These are phyloP conservation scores for Yamadazyma epiphylla DNA, from an alignment of 1,139 yeast species.

Conservation along the genomic window DNA sequence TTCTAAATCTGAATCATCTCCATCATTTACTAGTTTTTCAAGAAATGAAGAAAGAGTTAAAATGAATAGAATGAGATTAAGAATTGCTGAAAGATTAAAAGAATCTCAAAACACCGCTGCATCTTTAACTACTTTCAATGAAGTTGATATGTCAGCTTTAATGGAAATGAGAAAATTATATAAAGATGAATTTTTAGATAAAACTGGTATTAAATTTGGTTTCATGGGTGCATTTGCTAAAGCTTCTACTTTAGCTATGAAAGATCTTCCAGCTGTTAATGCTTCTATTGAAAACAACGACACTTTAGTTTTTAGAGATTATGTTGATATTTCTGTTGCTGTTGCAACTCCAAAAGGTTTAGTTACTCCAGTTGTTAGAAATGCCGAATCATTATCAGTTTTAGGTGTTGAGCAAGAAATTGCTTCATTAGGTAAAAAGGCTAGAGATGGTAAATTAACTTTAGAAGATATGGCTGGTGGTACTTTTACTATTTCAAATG, in stretches of 20 bases:
- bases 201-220: conserved; percentile 92
- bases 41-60: conserved; percentile 91
- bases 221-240: conserved; percentile 98
- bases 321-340: conserved; percentile 92
- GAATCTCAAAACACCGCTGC: conserved; percentile 99
- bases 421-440: conserved; percentile 77
- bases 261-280: conserved; percentile 92
- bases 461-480: conserved; percentile 99
- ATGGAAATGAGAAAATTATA: conserved; percentile 94
- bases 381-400: conserved; percentile 87
- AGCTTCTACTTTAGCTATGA: conserved; percentile 90
- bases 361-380: conserved; percentile 97
- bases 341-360: conserved; percentile 99
- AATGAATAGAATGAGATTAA: conserved; percentile 99
- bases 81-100: conserved; percentile 98
- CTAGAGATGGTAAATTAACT: conserved; percentile 95
- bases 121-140: conserved; percentile 95
- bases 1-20: conserved; percentile 29
- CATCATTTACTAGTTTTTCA: conserved; percentile 61
- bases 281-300: conserved; percentile 92
- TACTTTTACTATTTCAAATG: conserved; percentile 97
- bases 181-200: conserved; percentile 94
- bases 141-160: conserved; percentile 92
- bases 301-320: conserved; percentile 94
- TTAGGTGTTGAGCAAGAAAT: conserved; percentile 91